Evolutionary conservation across 805 yeast genomes (phyloP).

Genomic region (Barnettozyma wickerhamii): DNA sequence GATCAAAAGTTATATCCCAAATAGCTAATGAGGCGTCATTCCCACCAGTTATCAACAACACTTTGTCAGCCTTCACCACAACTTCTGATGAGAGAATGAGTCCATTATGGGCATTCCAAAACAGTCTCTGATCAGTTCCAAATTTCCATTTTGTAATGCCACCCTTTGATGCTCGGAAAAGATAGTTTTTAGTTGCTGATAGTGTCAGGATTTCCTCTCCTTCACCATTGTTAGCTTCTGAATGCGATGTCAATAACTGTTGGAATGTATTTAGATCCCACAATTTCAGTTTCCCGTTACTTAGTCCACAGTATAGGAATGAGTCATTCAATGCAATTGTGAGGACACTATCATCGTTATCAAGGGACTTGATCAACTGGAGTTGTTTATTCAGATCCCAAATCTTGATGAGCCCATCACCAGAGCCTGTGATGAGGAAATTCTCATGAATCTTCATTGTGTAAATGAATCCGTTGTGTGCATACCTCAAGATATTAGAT

Average conservation of each 20-base stretch:
- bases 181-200: conserved; percentile 48
- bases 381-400: conserved; percentile 51
- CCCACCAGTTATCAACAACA: conserved; percentile 64
- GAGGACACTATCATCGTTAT: conserved; percentile 66
- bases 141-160: conserved; percentile 51
- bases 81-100: conserved; percentile 54
- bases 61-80: conserved; percentile 34
- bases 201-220: conserved; percentile 54
- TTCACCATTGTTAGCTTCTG: conserved; percentile 30
- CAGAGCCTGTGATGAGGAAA: conserved; percentile 69
- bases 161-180: conserved; percentile 52
- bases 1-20: conserved; percentile 51
- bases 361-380: conserved; percentile 36
- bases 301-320: conserved; percentile 78
- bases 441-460: conserved; percentile 41
- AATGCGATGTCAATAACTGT: conserved; percentile 41
- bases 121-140: conserved; percentile 37
- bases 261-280: conserved; percentile 89
- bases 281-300: conserved; percentile 68
- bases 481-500: conserved; percentile 65
- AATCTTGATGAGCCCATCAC: conserved; percentile 82
- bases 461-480: conserved; percentile 90
- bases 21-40: conserved; percentile 61
- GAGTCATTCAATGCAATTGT: conserved; percentile 63
- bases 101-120: conserved; percentile 53